Evolutionary conservation across 2,329 filamentous ascomycete species (phyloP).

Genomic region (Torrubiellomyces zombiae): DNA sequence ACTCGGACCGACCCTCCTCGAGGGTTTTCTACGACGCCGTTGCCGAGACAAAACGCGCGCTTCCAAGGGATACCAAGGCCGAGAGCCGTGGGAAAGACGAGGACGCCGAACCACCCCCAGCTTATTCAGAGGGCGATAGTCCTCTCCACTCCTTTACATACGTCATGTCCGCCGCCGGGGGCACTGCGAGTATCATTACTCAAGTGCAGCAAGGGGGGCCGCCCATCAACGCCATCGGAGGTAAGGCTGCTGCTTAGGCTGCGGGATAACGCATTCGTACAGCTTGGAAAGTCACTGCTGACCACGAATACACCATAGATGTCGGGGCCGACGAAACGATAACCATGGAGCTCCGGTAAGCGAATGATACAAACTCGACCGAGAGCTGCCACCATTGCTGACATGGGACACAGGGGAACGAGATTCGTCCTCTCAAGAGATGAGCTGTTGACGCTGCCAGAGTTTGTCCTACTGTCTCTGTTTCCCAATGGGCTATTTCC

Average conservation of each 20-base stretch:
- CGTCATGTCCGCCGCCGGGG: conserved; percentile 95
- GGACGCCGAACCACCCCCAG: conserved; percentile 85
- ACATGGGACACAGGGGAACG: conserved; percentile 49
- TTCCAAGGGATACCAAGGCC: conserved; percentile 68
- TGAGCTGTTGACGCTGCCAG: conserved; percentile 84
- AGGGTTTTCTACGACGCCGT: conserved; percentile 31
- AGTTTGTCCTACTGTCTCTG: conserved; percentile 93
- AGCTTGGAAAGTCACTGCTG: conserved; percentile 2
- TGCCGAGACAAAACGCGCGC: conserved; percentile 68
- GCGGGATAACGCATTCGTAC: no score
- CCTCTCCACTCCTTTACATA: conserved; percentile 86
- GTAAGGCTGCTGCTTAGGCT: conserved; percentile 29
- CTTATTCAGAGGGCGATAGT: conserved; percentile 88
- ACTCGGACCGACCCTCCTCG: conserved; percentile 17
- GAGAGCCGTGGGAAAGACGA: conserved; percentile 57
- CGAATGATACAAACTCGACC: neutral
- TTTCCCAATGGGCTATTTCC: conserved; percentile 98
- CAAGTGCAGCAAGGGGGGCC: conserved; percentile 92
- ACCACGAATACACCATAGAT: no score
- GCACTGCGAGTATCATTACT: conserved; percentile 95
- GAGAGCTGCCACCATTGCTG: conserved; percentile 7
- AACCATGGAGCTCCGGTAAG: conserved; percentile 80
- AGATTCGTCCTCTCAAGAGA: conserved; percentile 89
- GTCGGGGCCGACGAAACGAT: conserved; percentile 86
- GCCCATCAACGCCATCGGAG: conserved; percentile 77